Conservation (phyloP, 1,284 basidiomycete genomes). For the Pseudozyma flocculosa region DNA sequence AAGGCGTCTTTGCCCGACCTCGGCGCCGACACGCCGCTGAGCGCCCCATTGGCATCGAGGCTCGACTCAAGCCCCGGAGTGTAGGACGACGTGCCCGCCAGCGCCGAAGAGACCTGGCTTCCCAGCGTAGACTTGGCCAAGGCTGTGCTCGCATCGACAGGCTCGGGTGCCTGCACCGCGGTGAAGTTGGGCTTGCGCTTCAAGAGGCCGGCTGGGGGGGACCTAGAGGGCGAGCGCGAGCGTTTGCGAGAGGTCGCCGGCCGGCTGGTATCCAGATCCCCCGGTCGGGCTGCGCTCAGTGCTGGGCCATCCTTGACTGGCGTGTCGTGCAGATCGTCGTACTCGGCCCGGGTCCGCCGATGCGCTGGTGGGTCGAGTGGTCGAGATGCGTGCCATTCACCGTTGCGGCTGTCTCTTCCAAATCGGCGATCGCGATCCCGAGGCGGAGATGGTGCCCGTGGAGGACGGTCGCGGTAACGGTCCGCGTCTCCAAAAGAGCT, state of each 20-base stretch:
- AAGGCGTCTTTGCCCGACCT: background rate
- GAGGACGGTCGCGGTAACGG: background rate
- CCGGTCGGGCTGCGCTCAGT: no score
- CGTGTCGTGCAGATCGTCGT: background rate
- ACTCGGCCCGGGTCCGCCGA: background rate
- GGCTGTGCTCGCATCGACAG: background rate
- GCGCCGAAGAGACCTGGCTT: background rate
- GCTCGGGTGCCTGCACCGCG: slow-evolving; percentile 13
- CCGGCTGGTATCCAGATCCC: no score
- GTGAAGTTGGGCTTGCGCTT: slow-evolving; percentile 32
- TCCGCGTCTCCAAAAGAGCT: background rate
- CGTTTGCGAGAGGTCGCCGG: slow-evolving; percentile 7
- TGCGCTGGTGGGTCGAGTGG: background rate
- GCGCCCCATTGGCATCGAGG: background rate
- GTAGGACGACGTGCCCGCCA: background rate
- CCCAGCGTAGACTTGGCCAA: no score
- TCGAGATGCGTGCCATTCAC: background rate
- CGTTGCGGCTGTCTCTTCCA: background rate
- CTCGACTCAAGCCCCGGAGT: background rate
- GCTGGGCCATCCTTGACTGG: no score
- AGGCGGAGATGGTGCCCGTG: background rate
- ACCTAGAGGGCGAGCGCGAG: slow-evolving; percentile 12
- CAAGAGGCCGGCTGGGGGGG: slow-evolving; percentile 26
- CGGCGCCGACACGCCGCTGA: background rate
- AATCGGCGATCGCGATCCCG: background rate